phyloP scores from a whole-genome alignment of 2,329 filamentous ascomycete genomes.

The Clathrospora elynae region DNA sequence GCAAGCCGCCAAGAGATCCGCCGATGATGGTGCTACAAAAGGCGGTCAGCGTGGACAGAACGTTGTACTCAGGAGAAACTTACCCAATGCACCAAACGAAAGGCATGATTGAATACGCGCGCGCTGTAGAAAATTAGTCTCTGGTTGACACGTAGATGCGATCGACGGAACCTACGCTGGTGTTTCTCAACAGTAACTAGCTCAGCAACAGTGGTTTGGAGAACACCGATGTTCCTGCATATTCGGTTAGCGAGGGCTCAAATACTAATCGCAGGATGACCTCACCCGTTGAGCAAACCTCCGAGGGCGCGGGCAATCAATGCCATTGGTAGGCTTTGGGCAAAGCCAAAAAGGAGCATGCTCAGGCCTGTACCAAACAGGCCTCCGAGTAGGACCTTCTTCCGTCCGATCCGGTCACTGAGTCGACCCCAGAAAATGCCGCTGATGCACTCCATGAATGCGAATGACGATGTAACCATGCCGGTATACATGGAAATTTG shows the following conservation, averaged over 20 bases:
- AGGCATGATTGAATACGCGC: slow-evolving; percentile 96
- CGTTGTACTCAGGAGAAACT: slow-evolving; percentile 30
- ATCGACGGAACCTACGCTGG: slow-evolving; percentile 67
- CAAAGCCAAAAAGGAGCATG: slow-evolving; percentile 90
- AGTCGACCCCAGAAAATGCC: slow-evolving; percentile 91
- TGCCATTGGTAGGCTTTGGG: slow-evolving; percentile 78
- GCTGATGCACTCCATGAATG: slow-evolving; percentile 91
- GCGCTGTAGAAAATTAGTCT: slow-evolving; percentile 60
- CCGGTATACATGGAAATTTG: slow-evolving; percentile 91
- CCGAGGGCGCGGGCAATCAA: slow-evolving; percentile 87
- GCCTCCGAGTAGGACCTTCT: slow-evolving; percentile 89
- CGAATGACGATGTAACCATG: slow-evolving; percentile 95
- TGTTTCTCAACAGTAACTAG: slow-evolving; percentile 91
- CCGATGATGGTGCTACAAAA: slow-evolving; percentile 79
- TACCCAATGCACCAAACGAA: slow-evolving; percentile 96
- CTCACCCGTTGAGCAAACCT: slow-evolving; percentile 88
- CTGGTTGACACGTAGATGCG: slow-evolving; percentile 9
- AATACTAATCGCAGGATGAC: slow-evolving; percentile 36
- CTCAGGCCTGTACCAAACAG: slow-evolving; percentile 88
- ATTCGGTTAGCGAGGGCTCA: slow-evolving; percentile 38
- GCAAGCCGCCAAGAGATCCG: slow-evolving; percentile 84
- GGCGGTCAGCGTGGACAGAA: slow-evolving; percentile 31
- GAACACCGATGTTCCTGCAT: slow-evolving; percentile 83
- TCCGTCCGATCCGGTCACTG: slow-evolving; percentile 89
- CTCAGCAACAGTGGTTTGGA: slow-evolving; percentile 94